Percentiles rank a stretch among this genome's conserved stretches.
Evolutionary conservation across 768 basidiomycete species (phyloP).

Genomic region (Mycena galopus): DNA sequence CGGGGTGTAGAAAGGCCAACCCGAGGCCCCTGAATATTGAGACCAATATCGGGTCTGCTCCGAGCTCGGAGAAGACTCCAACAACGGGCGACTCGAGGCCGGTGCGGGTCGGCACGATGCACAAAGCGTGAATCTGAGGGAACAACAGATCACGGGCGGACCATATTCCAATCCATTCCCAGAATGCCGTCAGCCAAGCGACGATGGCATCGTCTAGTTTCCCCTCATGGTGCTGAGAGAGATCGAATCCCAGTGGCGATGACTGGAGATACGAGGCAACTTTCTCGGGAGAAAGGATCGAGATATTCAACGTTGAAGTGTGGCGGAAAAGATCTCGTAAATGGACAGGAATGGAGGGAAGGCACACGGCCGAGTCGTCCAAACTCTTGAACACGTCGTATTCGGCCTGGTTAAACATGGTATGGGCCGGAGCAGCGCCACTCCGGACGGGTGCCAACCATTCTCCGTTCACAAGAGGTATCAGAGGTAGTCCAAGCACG

Average conservation of each 20-base stretch:
- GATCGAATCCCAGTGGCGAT: constrained; percentile 41
- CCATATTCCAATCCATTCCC: constrained; percentile 56
- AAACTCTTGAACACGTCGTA: constrained; percentile 44
- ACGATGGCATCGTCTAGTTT: constrained; percentile 36
- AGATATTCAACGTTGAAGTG: constrained; percentile 48
- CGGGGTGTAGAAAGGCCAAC: constrained; percentile 50
- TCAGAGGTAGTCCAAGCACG: constrained; percentile 53
- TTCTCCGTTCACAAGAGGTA: constrained; percentile 44
- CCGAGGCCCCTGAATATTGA: constrained; percentile 44
- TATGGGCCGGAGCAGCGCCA: constrained; percentile 23
- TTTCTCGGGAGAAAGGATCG: constrained; percentile 39
- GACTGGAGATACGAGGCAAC: constrained; percentile 47
- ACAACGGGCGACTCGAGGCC: constrained; percentile 43
- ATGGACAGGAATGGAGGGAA: constrained; percentile 43
- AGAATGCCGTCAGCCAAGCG: constrained; percentile 56
- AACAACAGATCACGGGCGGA: constrained; percentile 38
- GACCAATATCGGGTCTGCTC: constrained; percentile 39
- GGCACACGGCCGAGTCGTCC: constrained; percentile 48
- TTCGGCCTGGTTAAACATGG: constrained; percentile 48
- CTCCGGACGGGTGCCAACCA: constrained; percentile 37
- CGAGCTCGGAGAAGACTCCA: constrained; percentile 45
- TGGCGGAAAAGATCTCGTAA: constrained; percentile 44
- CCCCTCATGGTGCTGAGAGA: constrained; percentile 33
- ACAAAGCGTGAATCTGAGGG: constrained; percentile 37
- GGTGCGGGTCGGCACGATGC: constrained; percentile 50